Base-by-base conservation (phyloP, 768 basidiomycete species). In the Hypholoma sublateritium region DNA sequence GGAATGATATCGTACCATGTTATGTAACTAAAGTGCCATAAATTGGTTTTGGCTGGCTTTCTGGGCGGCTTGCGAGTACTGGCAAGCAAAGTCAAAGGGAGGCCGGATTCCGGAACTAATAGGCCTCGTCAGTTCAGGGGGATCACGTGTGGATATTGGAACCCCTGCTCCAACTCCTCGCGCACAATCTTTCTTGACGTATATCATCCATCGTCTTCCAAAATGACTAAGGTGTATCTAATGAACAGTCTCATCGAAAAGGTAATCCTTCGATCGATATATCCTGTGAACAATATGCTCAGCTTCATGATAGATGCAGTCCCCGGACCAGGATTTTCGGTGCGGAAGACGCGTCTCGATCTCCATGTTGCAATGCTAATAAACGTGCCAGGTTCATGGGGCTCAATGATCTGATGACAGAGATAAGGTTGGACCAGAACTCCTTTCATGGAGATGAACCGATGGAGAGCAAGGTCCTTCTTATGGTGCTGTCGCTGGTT, bases 241-340 rank as follows among this genome's bases (percentile, higher is more conserved):
- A 91, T 93, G 88, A 91, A 86, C 67, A 87, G 81, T 74, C 81
- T 93, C 64, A 83, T 91, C 57, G 91, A 93, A 72, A 93, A 93
- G 80, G 91, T 85, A 61, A 49, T 34, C 47, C 24, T 9, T 21
- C 24, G 14, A 52, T 24, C 37, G 16, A 19, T 53, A 22, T 56
- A 39, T 44, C 58, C 14, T 16, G 44, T 14, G 12, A 24, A 5
- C 35, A 21, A 48, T 4, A 13, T n/a, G 34, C 46, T 56, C 21
- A 37, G 17, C 48, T 50, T 46, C 43, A 25, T 34, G 68, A 43
- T 61, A 93, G 92, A 93, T 93, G 91, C 86, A 89, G 75, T 92
- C 90, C 62, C 85, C 84, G 60, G 91, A 94, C 84, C 91, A 92
- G 77, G 92, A 94, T 74, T 93, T 92, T 72, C 80, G 91, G 91